These are phyloP conservation scores for Arbutus unedo DNA, from an alignment of 148 eudicot species.

Conservation along the genomic window DNA sequence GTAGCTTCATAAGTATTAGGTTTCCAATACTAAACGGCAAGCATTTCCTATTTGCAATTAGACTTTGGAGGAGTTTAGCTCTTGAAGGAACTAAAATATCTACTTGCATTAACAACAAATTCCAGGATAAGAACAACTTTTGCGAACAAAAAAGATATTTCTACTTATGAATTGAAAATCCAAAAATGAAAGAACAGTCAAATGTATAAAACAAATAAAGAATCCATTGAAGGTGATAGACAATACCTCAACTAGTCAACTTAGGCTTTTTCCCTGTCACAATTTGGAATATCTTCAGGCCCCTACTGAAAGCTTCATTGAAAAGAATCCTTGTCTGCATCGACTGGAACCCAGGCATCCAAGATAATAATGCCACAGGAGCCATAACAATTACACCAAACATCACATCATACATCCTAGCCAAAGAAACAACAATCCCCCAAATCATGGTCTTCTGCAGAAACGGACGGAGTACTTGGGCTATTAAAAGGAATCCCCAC, in stretches of 20 bases:
- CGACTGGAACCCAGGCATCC: constrained; percentile 94
- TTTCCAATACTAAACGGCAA: not conserved
- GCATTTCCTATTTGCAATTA: not conserved
- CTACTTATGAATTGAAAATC: not conserved
- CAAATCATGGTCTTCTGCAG: constrained; percentile 52
- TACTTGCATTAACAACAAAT: not conserved
- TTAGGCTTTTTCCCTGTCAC: constrained; percentile 61
- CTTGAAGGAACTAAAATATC: constrained; percentile 9
- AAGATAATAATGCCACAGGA: constrained; percentile 76
- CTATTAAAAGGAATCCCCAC: constrained; percentile 82
- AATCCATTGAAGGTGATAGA: not conserved
- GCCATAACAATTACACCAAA: constrained; percentile 83
- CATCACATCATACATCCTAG: constrained; percentile 78
- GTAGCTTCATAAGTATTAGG: not conserved
- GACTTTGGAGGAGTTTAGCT: not conserved
- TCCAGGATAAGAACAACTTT: not conserved
- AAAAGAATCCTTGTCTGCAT: constrained; percentile 96
- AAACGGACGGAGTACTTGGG: constrained; percentile 68
- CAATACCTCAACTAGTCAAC: constrained; percentile 40
- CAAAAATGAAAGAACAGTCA: not conserved
- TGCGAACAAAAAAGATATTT: not conserved
- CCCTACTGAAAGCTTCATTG: constrained; percentile 90
- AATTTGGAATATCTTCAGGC: constrained; percentile 78
- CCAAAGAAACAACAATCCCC: constrained; percentile 61
- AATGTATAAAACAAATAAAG: not conserved